These are phyloP conservation scores for Candida manassasensis DNA, from an alignment of 805 yeast genomes.

Conservation along the genomic window DNA sequence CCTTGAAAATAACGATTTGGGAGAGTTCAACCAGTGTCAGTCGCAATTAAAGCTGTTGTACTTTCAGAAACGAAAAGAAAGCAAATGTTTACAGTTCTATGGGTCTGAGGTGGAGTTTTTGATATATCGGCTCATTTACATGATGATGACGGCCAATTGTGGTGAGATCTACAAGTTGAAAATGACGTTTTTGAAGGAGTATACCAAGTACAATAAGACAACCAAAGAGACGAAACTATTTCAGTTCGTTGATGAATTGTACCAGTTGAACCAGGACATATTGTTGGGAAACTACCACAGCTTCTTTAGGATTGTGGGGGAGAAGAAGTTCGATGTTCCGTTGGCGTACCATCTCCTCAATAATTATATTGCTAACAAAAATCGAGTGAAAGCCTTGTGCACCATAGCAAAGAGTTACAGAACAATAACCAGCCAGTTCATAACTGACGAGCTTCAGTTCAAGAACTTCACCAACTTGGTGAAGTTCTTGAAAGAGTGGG, in stretches of 20 bases:
- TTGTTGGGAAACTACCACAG: slow-evolving; percentile 36
- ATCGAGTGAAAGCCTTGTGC: slow-evolving; percentile 53
- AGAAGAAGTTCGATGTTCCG: slow-evolving; percentile 12
- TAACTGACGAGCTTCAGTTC: slow-evolving; percentile 39
- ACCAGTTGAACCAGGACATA: slow-evolving; percentile 14
- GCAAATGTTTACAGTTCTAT: slow-evolving; percentile 21
- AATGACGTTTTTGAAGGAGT: slow-evolving; percentile 10
- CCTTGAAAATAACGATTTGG: slow-evolving; percentile 74
- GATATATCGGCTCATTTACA: slow-evolving; percentile 69
- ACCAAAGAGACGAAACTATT: slow-evolving; percentile 13
- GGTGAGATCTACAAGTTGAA: slow-evolving; percentile 48
- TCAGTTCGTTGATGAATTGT: slow-evolving; percentile 12
- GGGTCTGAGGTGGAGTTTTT: slow-evolving; percentile 53
- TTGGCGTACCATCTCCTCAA: slow-evolving; percentile 20
- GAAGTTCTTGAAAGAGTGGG: slow-evolving; percentile 39
- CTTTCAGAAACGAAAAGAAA: slow-evolving; percentile 28
- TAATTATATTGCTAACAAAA: slow-evolving; percentile 50
- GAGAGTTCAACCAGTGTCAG: slow-evolving; percentile 94
- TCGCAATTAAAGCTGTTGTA: slow-evolving; percentile 69
- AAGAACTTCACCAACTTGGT: slow-evolving; percentile 29
- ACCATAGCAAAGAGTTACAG: slow-evolving; percentile 55
- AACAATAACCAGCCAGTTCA: slow-evolving; percentile 34
- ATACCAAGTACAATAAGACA: slow-evolving; percentile 6
- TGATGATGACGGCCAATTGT: slow-evolving; percentile 65
- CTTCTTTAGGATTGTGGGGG: slow-evolving; percentile 37